Conservation (phyloP, 1,139 yeast genomes). For the Candida glucosophila region DNA sequence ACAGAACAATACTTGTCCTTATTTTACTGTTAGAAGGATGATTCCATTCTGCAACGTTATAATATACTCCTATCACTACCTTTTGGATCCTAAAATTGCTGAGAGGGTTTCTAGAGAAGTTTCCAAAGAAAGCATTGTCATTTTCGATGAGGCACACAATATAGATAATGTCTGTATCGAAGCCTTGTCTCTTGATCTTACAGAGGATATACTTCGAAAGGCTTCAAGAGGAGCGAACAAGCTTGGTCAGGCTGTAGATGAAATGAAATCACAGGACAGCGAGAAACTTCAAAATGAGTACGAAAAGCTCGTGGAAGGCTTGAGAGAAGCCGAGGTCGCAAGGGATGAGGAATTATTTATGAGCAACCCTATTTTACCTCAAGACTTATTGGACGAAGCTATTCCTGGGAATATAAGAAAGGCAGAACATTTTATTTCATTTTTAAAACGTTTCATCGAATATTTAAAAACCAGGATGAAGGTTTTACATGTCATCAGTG, state of each 20-base stretch:
- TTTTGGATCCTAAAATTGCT: conserved; percentile 93
- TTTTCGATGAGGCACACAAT: conserved; percentile 97
- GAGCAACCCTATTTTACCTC: conserved; percentile 81
- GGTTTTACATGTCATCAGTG: conserved; percentile 92
- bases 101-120: conserved; percentile 89
- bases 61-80: conserved; percentile 92
- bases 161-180: conserved; percentile 98
- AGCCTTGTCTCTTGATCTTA: conserved; percentile 74
- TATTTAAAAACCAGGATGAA: conserved; percentile 96
- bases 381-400: conserved; percentile 82
- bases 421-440: conserved; percentile 94
- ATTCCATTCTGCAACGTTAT: conserved; percentile 90
- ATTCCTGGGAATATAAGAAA: conserved; percentile 94
- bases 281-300: conserved; percentile 82
- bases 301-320: conserved; percentile 82
- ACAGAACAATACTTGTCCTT: conserved; percentile 79
- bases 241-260: conserved; percentile 66
- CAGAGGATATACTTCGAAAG: conserved; percentile 37
- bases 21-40: conserved; percentile 97
- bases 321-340: conserved; percentile 68
- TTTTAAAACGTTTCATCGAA: conserved; percentile 85
- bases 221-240: conserved; percentile 67
- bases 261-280: conserved; percentile 75
- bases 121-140: conserved; percentile 86
- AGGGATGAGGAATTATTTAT: conserved; percentile 74